Evolutionary conservation across 2,329 filamentous ascomycete species (phyloP), one percentile per base, ranked within the genome.

Genomic region (Talaromyces sp.): DNA sequence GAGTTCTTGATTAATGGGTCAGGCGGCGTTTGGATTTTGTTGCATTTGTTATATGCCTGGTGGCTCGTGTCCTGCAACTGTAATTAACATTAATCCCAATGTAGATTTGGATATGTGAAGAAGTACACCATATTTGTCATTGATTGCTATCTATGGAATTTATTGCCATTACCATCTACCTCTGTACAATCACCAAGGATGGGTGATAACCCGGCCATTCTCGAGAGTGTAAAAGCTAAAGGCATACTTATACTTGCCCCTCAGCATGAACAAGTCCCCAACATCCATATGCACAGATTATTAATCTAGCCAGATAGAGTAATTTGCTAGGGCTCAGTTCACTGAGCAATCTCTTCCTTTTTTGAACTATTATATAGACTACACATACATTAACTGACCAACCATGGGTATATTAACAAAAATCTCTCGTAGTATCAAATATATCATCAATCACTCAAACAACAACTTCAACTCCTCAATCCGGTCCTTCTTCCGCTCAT

Each of bases 391-490:
- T 19, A 10, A 24, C 9, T 26, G 14, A 17, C 35, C 6, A n/a
- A n/a, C 9, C 24, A 26, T 50, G 43, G 43, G 43, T 50, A 50
- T 50, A 21, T 50, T 6, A 50, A 50, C 4, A 26, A 50, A 26
- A 24, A 21, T 13, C 3, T 46, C 14, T 19, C n/a, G 21, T 19
- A 6, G 26, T 27, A 46, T 51, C 21, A 17, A 29, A 51, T 13
- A 51, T 14, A 17, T 26, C 19, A 51, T 24, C n/a, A 19, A 9
- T 60, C 66, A 77, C 57, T 77, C 75, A 63, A 99, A 82, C 66
- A 99, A 79, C 75, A 97, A 90, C 75, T 89, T 93, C 66, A 98
- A 92, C 76, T 99, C 95, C 73, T 97, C 93, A 64, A 98, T 93
- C 43, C 91, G 82, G 73, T 95, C 89, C 63, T 91, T 80, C 71